Evolutionary conservation across 495 filamentous ascomycete genomes (phyloP).

Genomic region (Wilcoxina mikolae): DNA sequence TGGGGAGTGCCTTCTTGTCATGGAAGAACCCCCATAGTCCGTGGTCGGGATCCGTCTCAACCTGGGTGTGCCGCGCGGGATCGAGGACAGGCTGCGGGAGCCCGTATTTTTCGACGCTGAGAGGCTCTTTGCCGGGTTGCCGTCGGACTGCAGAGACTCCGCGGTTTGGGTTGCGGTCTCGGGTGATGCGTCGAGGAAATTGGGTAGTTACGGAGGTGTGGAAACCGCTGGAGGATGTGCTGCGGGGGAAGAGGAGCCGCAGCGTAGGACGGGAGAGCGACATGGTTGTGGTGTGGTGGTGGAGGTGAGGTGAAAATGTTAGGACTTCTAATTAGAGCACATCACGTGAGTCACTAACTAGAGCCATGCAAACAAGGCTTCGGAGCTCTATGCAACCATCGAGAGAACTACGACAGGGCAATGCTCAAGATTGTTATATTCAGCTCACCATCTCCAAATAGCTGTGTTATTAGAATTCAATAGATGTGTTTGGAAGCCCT

Average conservation of each 20-base stretch:
- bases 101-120: slow-evolving; percentile 53
- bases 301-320: no score
- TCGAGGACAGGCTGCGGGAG: slow-evolving; percentile 58
- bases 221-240: neutral
- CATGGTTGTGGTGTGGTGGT: neutral
- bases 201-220: neutral
- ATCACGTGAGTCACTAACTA: no score
- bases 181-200: slow-evolving; percentile 23
- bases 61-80: slow-evolving; percentile 34
- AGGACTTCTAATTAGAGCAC: no score
- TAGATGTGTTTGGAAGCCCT: no score
- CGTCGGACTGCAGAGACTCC: slow-evolving; percentile 67
- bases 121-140: slow-evolving; percentile 55
- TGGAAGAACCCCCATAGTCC: slow-evolving; percentile 92
- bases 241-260: neutral
- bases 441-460: no score
- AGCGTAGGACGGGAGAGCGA: neutral
- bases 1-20: slow-evolving; percentile 43
- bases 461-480: no score
- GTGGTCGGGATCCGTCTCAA: slow-evolving; percentile 55
- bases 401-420: no score
- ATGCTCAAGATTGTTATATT: no score
- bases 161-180: slow-evolving; percentile 53
- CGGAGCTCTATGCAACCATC: no score
- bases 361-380: no score